Evolutionary conservation across 805 yeast species (phyloP), one percentile per base, ranked within the genome.

Genomic region (Sugiyamaella floridensis): DNA sequence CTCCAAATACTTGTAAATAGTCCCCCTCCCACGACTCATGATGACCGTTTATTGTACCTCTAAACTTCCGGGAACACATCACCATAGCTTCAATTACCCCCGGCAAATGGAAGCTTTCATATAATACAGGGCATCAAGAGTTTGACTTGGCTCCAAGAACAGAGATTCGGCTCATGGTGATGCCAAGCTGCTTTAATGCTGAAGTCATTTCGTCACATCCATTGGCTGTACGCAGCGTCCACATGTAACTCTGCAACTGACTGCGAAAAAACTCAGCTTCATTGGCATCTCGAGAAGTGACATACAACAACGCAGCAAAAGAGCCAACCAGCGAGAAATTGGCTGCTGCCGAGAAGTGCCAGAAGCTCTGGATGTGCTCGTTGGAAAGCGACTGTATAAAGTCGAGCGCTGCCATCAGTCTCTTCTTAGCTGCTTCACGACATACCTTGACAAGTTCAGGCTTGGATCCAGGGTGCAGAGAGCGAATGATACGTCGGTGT

Each of bases 341-440:
- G 12, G 85, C 76, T 0, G 93, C 76, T 0, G 96, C 79, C 1
- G 89, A 80, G 1, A 89, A 80, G 68, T 87, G 93, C 97, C 97
- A 90, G 66, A 89, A 89, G 10, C 95, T 81, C 64, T 83, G 90
- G 47, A 88, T 76, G 63, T 89, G 95, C 59, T 89, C 96, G 9
- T 85, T 83, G 59, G 82, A 83, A 65, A 90, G 74, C 55, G 81
- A 84, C 48, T 83, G 72, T 9, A 87, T 82, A 66, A 88, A 86
- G 50, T 86, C 93, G 55, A 86, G 79, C 0, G 96, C 87, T 0
- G 96, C 96, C 7, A 79, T 69, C 15, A 90, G 72, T 62, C 98
- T 73, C 1, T 95, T 85, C 53, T 77, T 81, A 1, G 97, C 97
- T 0, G 97, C 96, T 28, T 83, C 74, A 43, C 96, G 76, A 65